Percentiles rank a stretch among this genome's conserved stretches.
Conservation (phyloP, 139 green algal genomes). For the Chlamydomonas schloesseri region DNA sequence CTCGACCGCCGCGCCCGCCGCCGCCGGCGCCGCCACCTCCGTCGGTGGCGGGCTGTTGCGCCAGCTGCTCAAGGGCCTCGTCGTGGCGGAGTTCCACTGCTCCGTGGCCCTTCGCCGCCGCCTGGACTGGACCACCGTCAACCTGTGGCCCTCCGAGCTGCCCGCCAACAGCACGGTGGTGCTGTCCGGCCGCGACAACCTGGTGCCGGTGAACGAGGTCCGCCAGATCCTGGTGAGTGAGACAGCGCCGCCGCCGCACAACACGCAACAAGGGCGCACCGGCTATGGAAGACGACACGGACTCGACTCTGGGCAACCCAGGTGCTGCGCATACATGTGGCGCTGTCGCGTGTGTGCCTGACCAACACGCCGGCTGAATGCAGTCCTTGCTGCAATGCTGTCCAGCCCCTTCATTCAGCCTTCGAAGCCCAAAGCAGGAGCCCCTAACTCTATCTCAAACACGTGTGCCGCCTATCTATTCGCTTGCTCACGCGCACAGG, state of each 20-base stretch:
- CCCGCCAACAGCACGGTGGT: conserved; percentile 35
- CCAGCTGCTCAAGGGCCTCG: conserved; percentile 39
- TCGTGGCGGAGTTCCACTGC: conserved; percentile 49
- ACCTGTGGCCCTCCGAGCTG: conserved; percentile 57
- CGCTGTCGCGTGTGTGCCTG: too few species aligned
- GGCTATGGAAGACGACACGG: too few species aligned
- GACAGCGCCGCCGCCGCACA: too few species aligned
- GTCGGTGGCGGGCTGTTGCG: not conserved
- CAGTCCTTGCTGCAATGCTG: too few species aligned
- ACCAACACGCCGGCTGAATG: too few species aligned
- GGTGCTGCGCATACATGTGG: not conserved
- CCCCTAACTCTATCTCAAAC: too few species aligned
- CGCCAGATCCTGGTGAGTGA: conserved; percentile 41
- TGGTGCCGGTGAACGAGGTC: conserved; percentile 49
- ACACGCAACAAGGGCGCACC: too few species aligned
- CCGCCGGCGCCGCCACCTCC: not conserved
- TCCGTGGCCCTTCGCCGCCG: conserved; percentile 47
- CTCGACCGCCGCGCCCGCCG: not conserved
- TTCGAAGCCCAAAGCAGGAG: too few species aligned
- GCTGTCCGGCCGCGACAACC: conserved; percentile 46
- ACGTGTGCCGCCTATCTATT: too few species aligned
- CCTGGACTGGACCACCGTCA: conserved; percentile 52
- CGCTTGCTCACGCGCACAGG: not conserved
- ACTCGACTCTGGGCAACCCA: too few species aligned
- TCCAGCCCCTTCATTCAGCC: too few species aligned